phyloP scores from a whole-genome alignment of 352 stramenopile genomes.

The Globisporangium rhizosaccharum region DNA sequence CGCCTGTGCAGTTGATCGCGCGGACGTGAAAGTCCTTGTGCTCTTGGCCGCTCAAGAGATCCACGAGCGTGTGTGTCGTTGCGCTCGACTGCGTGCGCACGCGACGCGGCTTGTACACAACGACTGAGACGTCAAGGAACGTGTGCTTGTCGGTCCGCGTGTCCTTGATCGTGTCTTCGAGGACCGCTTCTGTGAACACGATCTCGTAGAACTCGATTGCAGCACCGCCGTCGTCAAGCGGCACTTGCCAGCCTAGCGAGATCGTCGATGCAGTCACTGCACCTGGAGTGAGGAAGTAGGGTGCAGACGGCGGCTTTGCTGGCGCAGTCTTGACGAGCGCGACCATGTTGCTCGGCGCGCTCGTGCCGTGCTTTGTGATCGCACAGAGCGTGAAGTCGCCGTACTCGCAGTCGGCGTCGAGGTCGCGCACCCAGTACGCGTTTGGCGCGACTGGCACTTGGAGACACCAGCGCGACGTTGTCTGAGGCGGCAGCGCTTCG shows the following conservation, averaged over 20 bases:
- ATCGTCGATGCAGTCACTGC: conserved; percentile 58
- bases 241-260: conserved; percentile 55
- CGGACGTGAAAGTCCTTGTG: conserved; percentile 63
- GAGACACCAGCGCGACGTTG: conserved; percentile 54
- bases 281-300: conserved; percentile 42
- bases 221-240: conserved; percentile 50
- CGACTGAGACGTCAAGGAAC: conserved; percentile 49
- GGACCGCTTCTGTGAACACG: conserved; percentile 50
- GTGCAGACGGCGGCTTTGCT: conserved; percentile 28
- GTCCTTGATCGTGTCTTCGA: conserved; percentile 36
- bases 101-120: conserved; percentile 46
- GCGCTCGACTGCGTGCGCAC: conserved; percentile 41
- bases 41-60: conserved; percentile 56
- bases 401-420: conserved; percentile 48
- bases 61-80: conserved; percentile 29
- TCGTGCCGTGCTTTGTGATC: conserved; percentile 55
- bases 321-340: conserved; percentile 24
- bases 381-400: conserved; percentile 35
- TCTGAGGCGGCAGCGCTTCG: conserved; percentile 19
- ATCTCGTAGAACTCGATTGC: conserved; percentile 66
- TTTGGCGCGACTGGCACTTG: conserved; percentile 39
- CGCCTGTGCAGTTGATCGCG: conserved; percentile 50
- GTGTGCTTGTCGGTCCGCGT: conserved; percentile 20
- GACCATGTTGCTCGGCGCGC: conserved; percentile 38
- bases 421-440: conserved; percentile 26